Evolutionary conservation across 2,329 filamentous ascomycete genomes (phyloP), one percentile per base, ranked within the genome.

Genomic region (Meredithiella fracta): DNA sequence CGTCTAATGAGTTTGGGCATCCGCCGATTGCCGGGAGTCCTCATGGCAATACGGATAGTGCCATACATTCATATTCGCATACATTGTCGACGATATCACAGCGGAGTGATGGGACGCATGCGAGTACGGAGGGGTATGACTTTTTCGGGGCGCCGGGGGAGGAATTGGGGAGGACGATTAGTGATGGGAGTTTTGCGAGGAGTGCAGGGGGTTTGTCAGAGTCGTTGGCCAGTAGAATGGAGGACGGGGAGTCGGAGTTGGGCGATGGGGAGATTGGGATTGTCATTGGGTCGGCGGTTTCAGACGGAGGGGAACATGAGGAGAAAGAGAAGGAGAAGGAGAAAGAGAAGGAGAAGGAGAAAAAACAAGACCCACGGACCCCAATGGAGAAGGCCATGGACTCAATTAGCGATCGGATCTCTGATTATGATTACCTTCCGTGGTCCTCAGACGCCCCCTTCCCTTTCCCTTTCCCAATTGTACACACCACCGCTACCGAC

Each of bases 61-160:
- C n/a, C n/a, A 8, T n/a, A 47, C 42, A 9, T 70, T 77, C 62
- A 79, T 76, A 0, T 67, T 68, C 38, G 8, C 44, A 49, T 25
- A 70, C 76, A 1, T 61, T 77, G 25, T 79, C 77, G 1, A 67
- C 72, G n/a, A 60, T 66, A 20, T 78, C 75, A 62, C 71, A 75
- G 31, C 71, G 72, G 42, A 78, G 73, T 61, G 71, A 69, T 47
- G 61, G 62, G 40, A 71, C 72, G 4, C 71, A 74, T 22, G 61
- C 74, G 11, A 75, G 70, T 62, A 77, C 74, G 1, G 79, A 82
- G 60, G 79, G 79, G 0, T 82, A 83, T 61, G 79, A 83, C 64
- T 83, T 83, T 62, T 82, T 82, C 62, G 80, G 79, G 61, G 68
- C 78, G 26, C 78, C 79, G n/a, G 44, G 23, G 20, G 73, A 70